A percentile compares a stretch with the other conserved stretches of the same genome.
phyloP scores from a whole-genome alignment of 108 stramenopile genomes.

The Cyclotella cryptica region DNA sequence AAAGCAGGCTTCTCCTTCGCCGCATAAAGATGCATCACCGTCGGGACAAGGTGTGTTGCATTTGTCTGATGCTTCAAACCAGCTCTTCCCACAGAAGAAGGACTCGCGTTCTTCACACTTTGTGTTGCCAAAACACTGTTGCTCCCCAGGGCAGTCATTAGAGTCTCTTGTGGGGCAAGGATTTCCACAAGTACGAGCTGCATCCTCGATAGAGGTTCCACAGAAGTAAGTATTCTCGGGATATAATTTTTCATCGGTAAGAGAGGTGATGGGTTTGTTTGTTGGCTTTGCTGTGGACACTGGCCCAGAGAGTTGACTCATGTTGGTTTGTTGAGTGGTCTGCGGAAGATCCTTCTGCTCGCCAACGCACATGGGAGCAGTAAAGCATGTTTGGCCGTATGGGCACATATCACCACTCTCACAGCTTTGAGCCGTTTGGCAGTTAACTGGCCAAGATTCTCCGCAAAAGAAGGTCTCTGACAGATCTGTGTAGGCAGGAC shows the following conservation, averaged over 20 bases:
- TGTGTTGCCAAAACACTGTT: conserved; percentile 35
- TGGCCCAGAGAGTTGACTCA: conserved; percentile 1
- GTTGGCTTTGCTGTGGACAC: conserved; percentile 2
- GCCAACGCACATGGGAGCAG: conserved; percentile 20
- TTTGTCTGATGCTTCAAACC: conserved; percentile 36
- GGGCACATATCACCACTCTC: conserved; percentile 16
- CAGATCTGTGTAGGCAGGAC: background rate
- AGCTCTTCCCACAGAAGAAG: conserved; percentile 41
- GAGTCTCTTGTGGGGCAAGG: conserved; percentile 37
- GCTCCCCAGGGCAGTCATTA: conserved; percentile 22
- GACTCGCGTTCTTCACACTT: conserved; percentile 33
- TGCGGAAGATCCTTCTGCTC: background rate
- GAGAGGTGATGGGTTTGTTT: background rate
- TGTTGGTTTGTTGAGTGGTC: background rate
- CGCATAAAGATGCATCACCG: conserved; percentile 35
- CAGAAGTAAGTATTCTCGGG: conserved; percentile 30
- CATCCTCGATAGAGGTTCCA: conserved; percentile 28
- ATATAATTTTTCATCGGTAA: conserved; percentile 3
- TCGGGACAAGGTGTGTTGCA: conserved; percentile 30
- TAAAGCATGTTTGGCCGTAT: conserved; percentile 14
- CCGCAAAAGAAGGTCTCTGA: conserved; percentile 22
- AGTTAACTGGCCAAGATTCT: conserved; percentile 22
- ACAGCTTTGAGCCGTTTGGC: conserved; percentile 8
- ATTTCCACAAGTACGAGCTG: conserved; percentile 28
- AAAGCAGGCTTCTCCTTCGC: conserved; percentile 37